Evolutionary conservation across 1,284 basidiomycete species (phyloP).

Genomic region (Athelia psychrophila): DNA sequence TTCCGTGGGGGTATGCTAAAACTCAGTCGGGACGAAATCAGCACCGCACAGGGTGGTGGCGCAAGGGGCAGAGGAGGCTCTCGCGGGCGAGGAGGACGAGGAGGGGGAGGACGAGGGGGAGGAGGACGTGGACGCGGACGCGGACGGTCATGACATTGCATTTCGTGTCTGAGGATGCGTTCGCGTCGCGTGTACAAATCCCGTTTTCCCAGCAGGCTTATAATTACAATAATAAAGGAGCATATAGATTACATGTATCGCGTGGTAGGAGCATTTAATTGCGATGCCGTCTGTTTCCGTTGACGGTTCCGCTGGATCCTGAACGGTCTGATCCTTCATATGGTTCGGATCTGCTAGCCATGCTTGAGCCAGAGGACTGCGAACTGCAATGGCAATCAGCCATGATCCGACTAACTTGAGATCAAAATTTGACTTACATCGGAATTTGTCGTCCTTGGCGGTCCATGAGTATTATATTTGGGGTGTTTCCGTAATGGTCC

Average conservation of each 20-base stretch:
- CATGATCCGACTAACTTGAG: not conserved
- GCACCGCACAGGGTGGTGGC: constrained; percentile 14
- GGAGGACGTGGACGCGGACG: constrained; percentile 17
- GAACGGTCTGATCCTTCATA: not conserved
- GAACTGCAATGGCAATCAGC: not conserved
- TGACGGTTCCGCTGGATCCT: not conserved
- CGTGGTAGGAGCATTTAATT: not conserved
- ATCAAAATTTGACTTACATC: constrained; percentile 25
- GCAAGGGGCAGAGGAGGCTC: constrained; percentile 12
- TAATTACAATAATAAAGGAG: too few relatives aligned
- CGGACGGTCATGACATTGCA: constrained; percentile 6
- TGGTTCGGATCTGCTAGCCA: not conserved
- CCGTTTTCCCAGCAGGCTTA: too few relatives aligned
- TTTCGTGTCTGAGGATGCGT: not conserved
- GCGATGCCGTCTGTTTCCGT: not conserved
- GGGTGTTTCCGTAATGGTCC: constrained; percentile 3
- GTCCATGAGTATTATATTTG: constrained; percentile 38
- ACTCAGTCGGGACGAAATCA: constrained; percentile 60
- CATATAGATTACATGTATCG: too few relatives aligned
- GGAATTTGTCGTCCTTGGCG: constrained; percentile 38
- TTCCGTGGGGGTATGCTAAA: constrained; percentile 66
- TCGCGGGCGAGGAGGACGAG: constrained; percentile 8
- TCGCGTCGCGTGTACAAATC: too few relatives aligned
- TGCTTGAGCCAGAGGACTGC: not conserved
- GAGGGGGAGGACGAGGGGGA: constrained; percentile 13